phyloP scores from a whole-genome alignment of 75 land plant species.

The Pinus tabuliformis region DNA sequence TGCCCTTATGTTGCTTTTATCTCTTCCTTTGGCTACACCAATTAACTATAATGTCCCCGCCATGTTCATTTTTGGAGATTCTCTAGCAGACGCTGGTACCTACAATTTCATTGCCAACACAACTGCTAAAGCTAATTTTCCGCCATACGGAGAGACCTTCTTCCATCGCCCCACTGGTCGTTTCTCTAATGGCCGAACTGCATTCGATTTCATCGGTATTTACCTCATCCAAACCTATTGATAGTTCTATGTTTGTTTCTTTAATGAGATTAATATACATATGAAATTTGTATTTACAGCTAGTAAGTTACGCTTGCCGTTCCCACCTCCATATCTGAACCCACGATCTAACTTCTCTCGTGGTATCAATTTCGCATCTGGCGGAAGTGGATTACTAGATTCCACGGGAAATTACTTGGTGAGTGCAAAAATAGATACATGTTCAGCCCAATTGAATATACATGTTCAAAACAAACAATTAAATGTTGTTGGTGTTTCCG shows the following conservation, averaged over 20 bases:
- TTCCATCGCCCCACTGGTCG: constrained; percentile 48
- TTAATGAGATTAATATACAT: neutral
- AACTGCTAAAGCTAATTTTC: no score
- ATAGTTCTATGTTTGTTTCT: neutral
- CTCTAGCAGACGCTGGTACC: neutral
- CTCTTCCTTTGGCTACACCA: no score
- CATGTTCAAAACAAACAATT: neutral
- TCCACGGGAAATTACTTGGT: neutral
- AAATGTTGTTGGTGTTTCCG: neutral
- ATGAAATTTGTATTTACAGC: neutral
- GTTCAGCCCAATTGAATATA: no score
- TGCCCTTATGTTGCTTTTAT: no score
- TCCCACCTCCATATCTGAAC: neutral
- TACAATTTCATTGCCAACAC: constrained; percentile 3
- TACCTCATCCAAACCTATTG: neutral
- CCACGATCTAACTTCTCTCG: neutral
- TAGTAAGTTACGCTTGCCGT: neutral
- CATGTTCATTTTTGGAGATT: neutral
- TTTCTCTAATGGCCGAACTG: constrained; percentile 50
- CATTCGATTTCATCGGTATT: constrained; percentile 32
- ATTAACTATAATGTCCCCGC: neutral
- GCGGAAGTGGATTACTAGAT: constrained; percentile 1
- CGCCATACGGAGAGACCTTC: constrained; percentile 36
- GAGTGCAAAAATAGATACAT: neutral
- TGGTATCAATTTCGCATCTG: neutral